These are phyloP conservation scores for Trichoderma cornu-damae DNA, from an alignment of 2,329 filamentous ascomycete species.

Conservation along the genomic window DNA sequence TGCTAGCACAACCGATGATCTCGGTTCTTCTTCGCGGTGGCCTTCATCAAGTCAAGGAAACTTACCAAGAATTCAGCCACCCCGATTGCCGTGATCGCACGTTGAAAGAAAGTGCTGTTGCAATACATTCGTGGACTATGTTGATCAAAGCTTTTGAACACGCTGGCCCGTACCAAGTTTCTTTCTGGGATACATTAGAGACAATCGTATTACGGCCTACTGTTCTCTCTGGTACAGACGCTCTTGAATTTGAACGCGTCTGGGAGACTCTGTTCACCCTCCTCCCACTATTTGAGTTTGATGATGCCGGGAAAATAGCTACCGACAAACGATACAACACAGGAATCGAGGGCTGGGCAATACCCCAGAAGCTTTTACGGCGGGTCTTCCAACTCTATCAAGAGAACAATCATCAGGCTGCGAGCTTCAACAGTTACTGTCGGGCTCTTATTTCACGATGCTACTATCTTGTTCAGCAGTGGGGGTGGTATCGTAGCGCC, in stretches of 20 bases:
- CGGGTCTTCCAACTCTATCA: constrained; percentile 56
- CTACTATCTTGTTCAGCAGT: constrained; percentile 57
- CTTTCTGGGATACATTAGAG: constrained; percentile 58
- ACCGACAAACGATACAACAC: constrained; percentile 29
- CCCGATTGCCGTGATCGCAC: constrained; percentile 46
- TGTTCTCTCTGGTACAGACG: constrained; percentile 34
- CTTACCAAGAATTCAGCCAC: constrained; percentile 47
- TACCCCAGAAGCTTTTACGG: constrained; percentile 54
- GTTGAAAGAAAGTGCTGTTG: constrained; percentile 43
- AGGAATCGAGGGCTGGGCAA: constrained; percentile 51
- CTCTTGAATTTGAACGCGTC: constrained; percentile 46
- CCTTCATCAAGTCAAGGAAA: constrained; percentile 38
- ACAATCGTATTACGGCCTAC: constrained; percentile 34
- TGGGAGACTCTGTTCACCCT: constrained; percentile 58
- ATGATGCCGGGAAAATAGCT: constrained; percentile 47
- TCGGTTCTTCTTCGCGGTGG: constrained; percentile 40
- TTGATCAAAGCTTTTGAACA: constrained; percentile 50
- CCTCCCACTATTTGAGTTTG: constrained; percentile 57
- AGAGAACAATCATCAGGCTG: constrained; percentile 48
- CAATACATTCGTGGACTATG: constrained; percentile 53
- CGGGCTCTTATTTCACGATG: constrained; percentile 55
- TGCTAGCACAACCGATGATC: constrained; percentile 36
- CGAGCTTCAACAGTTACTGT: constrained; percentile 63
- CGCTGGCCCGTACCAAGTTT: constrained; percentile 45
- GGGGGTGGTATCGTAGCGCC: constrained; percentile 59